Conservation (phyloP, 2,329 filamentous ascomycete genomes). For the Xylariaceae sp. region DNA sequence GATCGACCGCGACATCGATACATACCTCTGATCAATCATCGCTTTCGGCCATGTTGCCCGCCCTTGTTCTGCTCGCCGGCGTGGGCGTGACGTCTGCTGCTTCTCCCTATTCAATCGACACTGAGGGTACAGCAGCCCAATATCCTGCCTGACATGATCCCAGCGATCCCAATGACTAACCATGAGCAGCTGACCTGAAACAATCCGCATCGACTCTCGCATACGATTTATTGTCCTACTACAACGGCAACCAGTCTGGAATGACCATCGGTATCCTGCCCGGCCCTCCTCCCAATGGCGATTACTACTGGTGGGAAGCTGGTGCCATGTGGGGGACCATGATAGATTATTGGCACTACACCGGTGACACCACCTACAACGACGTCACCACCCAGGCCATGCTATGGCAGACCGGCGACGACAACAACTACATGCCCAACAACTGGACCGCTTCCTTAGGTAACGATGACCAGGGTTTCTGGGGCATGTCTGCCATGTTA, state of each 20-base stretch:
- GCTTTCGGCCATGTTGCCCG: too few species aligned
- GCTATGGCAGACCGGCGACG: constrained; percentile 42
- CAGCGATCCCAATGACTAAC: constrained; percentile 8
- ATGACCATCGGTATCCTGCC: constrained; percentile 31
- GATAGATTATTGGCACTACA: constrained; percentile 46
- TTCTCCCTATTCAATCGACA: constrained; percentile 19
- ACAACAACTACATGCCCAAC: constrained; percentile 45
- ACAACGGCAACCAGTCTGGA: constrained; percentile 32
- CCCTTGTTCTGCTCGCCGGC: constrained; percentile 8
- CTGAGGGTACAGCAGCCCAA: constrained; percentile 16
- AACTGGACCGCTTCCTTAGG: constrained; percentile 41
- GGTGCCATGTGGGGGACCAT: constrained; percentile 32
- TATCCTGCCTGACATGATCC: not conserved
- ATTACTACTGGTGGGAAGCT: constrained; percentile 35
- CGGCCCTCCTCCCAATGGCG: constrained; percentile 30
- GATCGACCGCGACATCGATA: too few species aligned
- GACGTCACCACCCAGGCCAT: constrained; percentile 43
- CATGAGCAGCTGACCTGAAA: constrained; percentile 49
- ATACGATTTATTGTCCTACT: constrained; percentile 31
- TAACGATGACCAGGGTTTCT: constrained; percentile 60
- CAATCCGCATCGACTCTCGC: constrained; percentile 30
- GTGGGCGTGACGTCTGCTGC: constrained; percentile 13
- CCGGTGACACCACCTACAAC: constrained; percentile 50
- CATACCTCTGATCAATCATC: too few species aligned
- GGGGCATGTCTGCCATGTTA: constrained; percentile 60